Evolutionary conservation across 139 green algal species (phyloP).

Genomic region (Chlorella ohadii): DNA sequence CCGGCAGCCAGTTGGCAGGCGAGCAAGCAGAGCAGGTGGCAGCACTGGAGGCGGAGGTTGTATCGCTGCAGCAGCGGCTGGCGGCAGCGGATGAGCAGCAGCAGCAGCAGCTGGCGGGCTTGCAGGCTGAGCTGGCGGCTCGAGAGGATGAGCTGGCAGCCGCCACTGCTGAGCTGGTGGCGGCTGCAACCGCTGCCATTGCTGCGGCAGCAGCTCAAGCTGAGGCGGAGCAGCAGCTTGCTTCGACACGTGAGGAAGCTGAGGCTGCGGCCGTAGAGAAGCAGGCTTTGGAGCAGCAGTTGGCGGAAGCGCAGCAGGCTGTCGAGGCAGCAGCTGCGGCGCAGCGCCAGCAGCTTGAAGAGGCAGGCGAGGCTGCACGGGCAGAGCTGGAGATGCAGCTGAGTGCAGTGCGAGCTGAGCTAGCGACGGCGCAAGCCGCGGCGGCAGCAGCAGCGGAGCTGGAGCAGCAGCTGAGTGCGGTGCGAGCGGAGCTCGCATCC

Average conservation of each 20-base stretch:
- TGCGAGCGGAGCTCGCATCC: too few relatives aligned
- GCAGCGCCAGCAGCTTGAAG: background rate
- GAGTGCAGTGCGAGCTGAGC: background rate
- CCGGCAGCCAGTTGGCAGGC: too few relatives aligned
- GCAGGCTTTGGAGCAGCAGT: background rate
- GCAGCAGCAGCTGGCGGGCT: background rate
- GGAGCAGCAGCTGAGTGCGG: background rate
- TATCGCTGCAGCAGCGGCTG: background rate
- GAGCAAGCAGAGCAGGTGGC: background rate
- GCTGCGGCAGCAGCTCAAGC: background rate
- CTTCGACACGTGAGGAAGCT: background rate
- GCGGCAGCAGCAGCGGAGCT: background rate
- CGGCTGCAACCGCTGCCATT: background rate
- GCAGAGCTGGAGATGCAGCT: background rate
- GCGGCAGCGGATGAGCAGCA: background rate
- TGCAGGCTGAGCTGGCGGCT: background rate
- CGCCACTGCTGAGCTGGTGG: background rate
- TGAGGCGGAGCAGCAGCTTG: constrained; percentile 2
- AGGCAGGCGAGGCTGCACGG: background rate
- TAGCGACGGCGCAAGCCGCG: background rate
- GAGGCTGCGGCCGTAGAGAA: background rate
- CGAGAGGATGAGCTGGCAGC: background rate
- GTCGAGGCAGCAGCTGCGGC: background rate
- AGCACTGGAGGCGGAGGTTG: background rate
- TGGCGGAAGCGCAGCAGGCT: background rate